Conservation (phyloP, 129 eudicot genomes). For the Flaveria bidentis region DNA sequence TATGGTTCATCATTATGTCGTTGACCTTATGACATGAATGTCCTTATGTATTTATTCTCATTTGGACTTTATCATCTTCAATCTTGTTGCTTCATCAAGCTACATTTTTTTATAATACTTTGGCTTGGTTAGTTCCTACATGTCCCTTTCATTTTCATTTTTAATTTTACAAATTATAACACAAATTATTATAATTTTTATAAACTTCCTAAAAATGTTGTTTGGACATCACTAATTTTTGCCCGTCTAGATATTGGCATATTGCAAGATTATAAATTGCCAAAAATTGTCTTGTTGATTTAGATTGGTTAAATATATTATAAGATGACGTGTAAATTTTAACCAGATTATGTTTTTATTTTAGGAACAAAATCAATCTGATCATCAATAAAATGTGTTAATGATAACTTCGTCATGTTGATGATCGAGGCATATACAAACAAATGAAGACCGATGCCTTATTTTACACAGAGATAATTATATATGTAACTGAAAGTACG, state of each 20-base stretch:
- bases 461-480: too few species aligned
- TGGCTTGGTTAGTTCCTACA: not conserved
- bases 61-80: not conserved
- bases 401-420: too few species aligned
- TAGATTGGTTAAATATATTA: not conserved
- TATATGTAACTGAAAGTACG: too few species aligned
- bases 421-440: too few species aligned
- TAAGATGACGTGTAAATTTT: not conserved
- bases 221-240: not conserved
- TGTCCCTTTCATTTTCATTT: not conserved
- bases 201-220: not conserved
- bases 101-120: not conserved
- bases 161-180: not conserved
- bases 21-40: not conserved
- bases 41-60: not conserved
- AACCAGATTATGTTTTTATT: not conserved
- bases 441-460: too few species aligned
- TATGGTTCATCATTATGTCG: not conserved
- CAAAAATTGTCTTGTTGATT: not conserved
- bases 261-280: not conserved
- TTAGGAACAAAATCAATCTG: not conserved
- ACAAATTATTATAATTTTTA: not conserved
- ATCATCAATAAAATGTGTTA: too few species aligned
- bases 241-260: not conserved
- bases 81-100: not conserved